Conservation (phyloP, 805 yeast species). For the Sugiyamaella valdiviana region DNA sequence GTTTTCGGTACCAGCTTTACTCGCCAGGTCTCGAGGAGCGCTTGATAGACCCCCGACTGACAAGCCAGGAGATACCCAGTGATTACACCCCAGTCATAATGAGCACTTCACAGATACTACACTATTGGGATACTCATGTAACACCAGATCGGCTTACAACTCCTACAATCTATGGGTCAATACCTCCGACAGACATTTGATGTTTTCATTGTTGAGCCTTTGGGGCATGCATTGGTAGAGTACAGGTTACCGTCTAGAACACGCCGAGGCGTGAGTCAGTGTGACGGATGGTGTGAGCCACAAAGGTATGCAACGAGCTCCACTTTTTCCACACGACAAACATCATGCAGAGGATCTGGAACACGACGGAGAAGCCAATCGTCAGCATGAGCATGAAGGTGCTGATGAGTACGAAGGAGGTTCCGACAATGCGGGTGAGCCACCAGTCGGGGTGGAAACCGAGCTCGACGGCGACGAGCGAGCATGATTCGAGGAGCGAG, state of each 20-base stretch:
- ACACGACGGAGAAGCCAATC: slow-evolving; percentile 19
- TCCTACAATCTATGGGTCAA: too few species aligned
- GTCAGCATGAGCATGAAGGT: slow-evolving; percentile 9
- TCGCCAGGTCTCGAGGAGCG: too few species aligned
- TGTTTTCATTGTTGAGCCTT: too few species aligned
- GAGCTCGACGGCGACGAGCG: slow-evolving; percentile 5
- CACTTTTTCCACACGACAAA: slow-evolving; percentile 20
- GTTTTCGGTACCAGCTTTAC: too few species aligned
- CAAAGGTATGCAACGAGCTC: slow-evolving; percentile 13
- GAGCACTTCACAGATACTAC: too few species aligned
- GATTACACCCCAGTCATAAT: too few species aligned
- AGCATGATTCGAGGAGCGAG: not conserved
- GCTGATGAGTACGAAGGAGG: slow-evolving; percentile 3
- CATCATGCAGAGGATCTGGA: slow-evolving; percentile 19
- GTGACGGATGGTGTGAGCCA: slow-evolving; percentile 2
- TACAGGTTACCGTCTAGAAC: not conserved
- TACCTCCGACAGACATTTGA: too few species aligned
- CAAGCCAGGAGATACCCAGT: too few species aligned
- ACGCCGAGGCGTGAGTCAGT: not conserved
- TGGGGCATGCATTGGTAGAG: not conserved
- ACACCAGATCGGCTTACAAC: too few species aligned
- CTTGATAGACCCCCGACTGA: too few species aligned
- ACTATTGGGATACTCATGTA: too few species aligned
- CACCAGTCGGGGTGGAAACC: slow-evolving; percentile 14
- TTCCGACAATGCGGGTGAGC: slow-evolving; percentile 8